Evolutionary conservation across 352 stramenopile genomes (phyloP).

Genomic region (Phytophthora sojae): DNA sequence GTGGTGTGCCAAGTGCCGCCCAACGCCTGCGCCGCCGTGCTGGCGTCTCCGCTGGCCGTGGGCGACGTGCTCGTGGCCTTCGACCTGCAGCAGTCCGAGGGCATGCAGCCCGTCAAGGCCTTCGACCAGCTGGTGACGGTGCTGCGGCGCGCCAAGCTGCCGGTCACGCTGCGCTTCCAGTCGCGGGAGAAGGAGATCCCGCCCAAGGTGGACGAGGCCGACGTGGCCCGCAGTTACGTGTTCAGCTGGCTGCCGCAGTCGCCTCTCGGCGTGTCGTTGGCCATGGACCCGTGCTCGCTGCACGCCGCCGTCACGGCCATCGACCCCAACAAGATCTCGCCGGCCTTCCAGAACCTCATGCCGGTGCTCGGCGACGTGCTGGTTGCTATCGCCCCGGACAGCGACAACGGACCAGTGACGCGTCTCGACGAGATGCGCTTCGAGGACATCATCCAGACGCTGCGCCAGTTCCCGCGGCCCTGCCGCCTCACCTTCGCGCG

Average conservation of each 20-base stretch:
- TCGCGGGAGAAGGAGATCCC: constrained; percentile 62
- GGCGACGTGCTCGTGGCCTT: constrained; percentile 74
- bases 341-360: constrained; percentile 57
- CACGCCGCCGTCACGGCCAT: constrained; percentile 75
- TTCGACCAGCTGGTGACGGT: constrained; percentile 66
- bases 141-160: constrained; percentile 57
- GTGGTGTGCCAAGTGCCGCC: constrained; percentile 78
- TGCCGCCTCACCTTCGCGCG: constrained; percentile 71
- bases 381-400: constrained; percentile 52
- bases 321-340: constrained; percentile 65
- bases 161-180: constrained; percentile 71
- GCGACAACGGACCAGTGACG: constrained; percentile 24
- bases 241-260: constrained; percentile 61
- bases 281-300: constrained; percentile 80
- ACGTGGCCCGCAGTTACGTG: constrained; percentile 55
- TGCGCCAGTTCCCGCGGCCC: constrained; percentile 61
- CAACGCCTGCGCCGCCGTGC: constrained; percentile 53
- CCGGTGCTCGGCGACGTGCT: constrained; percentile 75
- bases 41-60: constrained; percentile 58
- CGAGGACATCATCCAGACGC: constrained; percentile 63
- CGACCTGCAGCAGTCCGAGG: constrained; percentile 44
- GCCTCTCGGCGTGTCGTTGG: constrained; percentile 74
- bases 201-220: constrained; percentile 40
- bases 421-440: constrained; percentile 72
- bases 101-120: constrained; percentile 44